Conservation (phyloP, 1,284 basidiomycete genomes). For the Naganishia liquefaciens region DNA sequence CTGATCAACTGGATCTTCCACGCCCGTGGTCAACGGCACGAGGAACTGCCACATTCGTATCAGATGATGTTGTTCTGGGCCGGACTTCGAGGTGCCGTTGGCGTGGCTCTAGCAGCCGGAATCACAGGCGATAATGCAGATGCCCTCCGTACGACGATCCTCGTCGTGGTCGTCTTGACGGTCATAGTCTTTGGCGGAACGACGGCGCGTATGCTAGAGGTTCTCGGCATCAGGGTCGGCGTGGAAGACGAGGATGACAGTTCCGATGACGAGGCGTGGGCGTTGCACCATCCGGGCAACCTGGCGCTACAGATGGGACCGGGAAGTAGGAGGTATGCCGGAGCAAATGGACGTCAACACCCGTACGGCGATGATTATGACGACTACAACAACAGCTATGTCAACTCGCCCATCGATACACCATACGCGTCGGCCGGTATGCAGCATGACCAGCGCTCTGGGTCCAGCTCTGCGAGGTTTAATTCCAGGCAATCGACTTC, state of each 20-base stretch:
- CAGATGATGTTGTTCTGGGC: conserved; percentile 99
- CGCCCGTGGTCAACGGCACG: conserved; percentile 76
- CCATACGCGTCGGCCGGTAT: conserved; percentile 34
- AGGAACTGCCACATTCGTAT: conserved; percentile 90
- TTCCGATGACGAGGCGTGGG: conserved; percentile 73
- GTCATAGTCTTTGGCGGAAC: conserved; percentile 96
- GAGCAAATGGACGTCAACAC: conserved; percentile 43
- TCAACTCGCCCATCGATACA: conserved; percentile 38
- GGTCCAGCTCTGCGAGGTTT: conserved; percentile 5
- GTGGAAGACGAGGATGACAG: conserved; percentile 87
- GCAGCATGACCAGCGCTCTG: conserved; percentile 9
- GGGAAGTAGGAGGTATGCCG: conserved; percentile 47
- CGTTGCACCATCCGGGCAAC: conserved; percentile 42
- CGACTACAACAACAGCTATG: conserved; percentile 36
- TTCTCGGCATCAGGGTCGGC: conserved; percentile 93
- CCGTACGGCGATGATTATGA: conserved; percentile 46
- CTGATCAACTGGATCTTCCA: conserved; percentile 87
- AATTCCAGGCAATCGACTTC: neutral
- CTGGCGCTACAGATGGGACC: conserved; percentile 46
- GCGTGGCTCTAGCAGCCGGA: conserved; percentile 92
- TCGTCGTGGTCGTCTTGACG: conserved; percentile 93
- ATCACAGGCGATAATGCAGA: conserved; percentile 90
- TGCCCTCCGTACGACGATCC: conserved; percentile 87
- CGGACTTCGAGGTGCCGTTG: conserved; percentile 91
- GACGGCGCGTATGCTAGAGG: conserved; percentile 92